Evolutionary conservation across 306 rosid genomes (phyloP).

Genomic region (Cicer pinnatifidum): DNA sequence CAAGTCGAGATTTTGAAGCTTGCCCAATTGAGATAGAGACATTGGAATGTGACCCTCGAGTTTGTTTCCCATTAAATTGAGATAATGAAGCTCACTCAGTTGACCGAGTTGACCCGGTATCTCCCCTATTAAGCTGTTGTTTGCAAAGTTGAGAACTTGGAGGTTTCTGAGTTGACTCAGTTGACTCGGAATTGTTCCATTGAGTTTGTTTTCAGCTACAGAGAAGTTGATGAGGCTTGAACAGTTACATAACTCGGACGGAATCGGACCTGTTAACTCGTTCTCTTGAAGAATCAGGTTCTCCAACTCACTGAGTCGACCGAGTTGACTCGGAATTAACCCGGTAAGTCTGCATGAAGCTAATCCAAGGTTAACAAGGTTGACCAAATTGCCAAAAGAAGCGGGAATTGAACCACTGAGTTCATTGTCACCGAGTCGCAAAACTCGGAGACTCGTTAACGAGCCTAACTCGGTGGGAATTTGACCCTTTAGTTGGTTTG

Average conservation of each 20-base stretch:
- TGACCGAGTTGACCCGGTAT: slow-evolving; percentile 74
- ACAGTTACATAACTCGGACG: slow-evolving; percentile 75
- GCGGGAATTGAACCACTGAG: slow-evolving; percentile 72
- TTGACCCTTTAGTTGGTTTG: slow-evolving; percentile 68
- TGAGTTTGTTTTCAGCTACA: slow-evolving; percentile 59
- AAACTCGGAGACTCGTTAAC: slow-evolving; percentile 61
- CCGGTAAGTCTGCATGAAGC: slow-evolving; percentile 74
- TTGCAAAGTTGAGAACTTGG: slow-evolving; percentile 60
- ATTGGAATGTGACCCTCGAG: slow-evolving; percentile 69
- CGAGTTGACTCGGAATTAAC: slow-evolving; percentile 66
- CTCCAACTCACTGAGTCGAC: slow-evolving; percentile 58
- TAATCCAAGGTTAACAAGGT: slow-evolving; percentile 61
- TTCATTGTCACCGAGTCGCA: slow-evolving; percentile 73
- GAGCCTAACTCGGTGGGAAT: slow-evolving; percentile 66
- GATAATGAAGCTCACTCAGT: slow-evolving; percentile 57
- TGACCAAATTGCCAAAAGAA: slow-evolving; percentile 61
- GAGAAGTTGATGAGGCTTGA: slow-evolving; percentile 60
- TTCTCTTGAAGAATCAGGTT: slow-evolving; percentile 59
- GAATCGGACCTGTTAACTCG: slow-evolving; percentile 67
- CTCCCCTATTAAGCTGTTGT: slow-evolving; percentile 68
- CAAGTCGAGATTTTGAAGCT: slow-evolving; percentile 74
- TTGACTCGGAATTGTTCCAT: slow-evolving; percentile 65
- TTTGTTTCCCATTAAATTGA: slow-evolving; percentile 66
- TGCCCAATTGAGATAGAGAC: slow-evolving; percentile 62
- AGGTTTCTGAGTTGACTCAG: slow-evolving; percentile 66